These are phyloP conservation scores for Xenosphaeropsis pyriputrescens DNA, from an alignment of 2,329 filamentous ascomycete species.

Conservation along the genomic window DNA sequence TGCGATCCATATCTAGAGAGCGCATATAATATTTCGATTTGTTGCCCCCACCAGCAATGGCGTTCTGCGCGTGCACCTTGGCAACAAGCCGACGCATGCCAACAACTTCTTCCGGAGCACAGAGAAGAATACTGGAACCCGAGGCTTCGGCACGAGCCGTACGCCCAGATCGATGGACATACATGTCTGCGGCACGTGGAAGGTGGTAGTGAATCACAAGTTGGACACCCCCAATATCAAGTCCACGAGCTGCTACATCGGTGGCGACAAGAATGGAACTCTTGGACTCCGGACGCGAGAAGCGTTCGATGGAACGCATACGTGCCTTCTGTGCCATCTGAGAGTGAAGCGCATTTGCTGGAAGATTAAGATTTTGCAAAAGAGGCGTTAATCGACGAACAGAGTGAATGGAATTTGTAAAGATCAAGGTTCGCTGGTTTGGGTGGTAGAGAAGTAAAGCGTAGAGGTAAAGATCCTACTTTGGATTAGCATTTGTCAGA, in stretches of 20 bases:
- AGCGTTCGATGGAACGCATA: conserved; percentile 81
- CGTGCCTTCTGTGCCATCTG: conserved; percentile 95
- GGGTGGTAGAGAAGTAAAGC: conserved; percentile 72
- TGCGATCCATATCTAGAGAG: conserved; percentile 71
- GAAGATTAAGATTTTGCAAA: conserved; percentile 67
- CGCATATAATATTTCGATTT: conserved; percentile 55
- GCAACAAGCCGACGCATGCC: conserved; percentile 71
- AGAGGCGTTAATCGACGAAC: conserved; percentile 77
- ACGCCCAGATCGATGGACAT: conserved; percentile 89
- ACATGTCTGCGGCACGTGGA: conserved; percentile 78
- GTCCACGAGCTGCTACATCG: conserved; percentile 82
- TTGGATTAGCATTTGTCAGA: background rate
- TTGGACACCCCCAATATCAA: conserved; percentile 84
- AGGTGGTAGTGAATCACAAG: conserved; percentile 92
- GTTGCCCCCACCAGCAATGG: conserved; percentile 21
- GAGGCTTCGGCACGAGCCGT: conserved; percentile 71
- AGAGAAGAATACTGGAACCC: conserved; percentile 77
- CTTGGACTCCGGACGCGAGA: conserved; percentile 46
- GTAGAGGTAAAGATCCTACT: conserved; percentile 80
- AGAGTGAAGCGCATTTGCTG: conserved; percentile 69
- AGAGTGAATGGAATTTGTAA: conserved; percentile 90
- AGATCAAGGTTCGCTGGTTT: conserved; percentile 69
- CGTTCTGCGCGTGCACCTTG: conserved; percentile 63
- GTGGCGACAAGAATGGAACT: conserved; percentile 72
- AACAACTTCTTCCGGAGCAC: conserved; percentile 78